Base-by-base conservation (phyloP, 768 basidiomycete genomes). In the Tulasnella sp. region DNA sequence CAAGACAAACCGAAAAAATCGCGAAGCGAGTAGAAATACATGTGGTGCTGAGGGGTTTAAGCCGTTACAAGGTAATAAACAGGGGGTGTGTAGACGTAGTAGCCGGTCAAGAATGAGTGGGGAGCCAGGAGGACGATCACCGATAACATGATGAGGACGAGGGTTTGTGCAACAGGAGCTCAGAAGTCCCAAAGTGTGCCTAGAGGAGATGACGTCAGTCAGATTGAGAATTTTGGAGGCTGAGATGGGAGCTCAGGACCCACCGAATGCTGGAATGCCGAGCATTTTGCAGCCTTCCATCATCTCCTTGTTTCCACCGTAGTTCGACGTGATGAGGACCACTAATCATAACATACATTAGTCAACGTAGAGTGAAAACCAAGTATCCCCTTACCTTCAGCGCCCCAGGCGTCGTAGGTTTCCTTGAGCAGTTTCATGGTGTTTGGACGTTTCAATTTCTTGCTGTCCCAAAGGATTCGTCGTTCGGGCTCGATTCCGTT, bases 321-420 rank as follows among this genome's bases (percentile, higher is more conserved):
- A 91, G 85, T 94, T 94, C n/a, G 92, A 93, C 10, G 92, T 94
- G 83, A 94, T 92, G 84, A 94, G 92, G 37, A 93, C 90, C 69
- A 94, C 90, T 90, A 35, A 44, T 40, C 15, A 55, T 79, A 3
- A 79, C 48, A 77, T 69, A 61, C 23, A 16, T 67, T 35, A 70
- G 32, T 69, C 57, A 10, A 29, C 0, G 35, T 10, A 3, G 37
- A 72, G 51, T 40, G 40, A 78, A n/a, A 46, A 42, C 73, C 75
- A 80, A 61, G 76, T 70, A 61, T 18, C 15, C 72, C 1, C 35
- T 70, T 71, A 88, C 89, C 90, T 85, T 94, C 92, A 2, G 92
- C 92, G 57, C 89, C 86, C 91, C 91, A 94, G 67, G 86, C 87
- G 37, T 87, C 83, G 81, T 92, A 92, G 3, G 86, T 88, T 79